Conservation (phyloP, 495 filamentous ascomycete genomes). For the Daldinia childiae region DNA sequence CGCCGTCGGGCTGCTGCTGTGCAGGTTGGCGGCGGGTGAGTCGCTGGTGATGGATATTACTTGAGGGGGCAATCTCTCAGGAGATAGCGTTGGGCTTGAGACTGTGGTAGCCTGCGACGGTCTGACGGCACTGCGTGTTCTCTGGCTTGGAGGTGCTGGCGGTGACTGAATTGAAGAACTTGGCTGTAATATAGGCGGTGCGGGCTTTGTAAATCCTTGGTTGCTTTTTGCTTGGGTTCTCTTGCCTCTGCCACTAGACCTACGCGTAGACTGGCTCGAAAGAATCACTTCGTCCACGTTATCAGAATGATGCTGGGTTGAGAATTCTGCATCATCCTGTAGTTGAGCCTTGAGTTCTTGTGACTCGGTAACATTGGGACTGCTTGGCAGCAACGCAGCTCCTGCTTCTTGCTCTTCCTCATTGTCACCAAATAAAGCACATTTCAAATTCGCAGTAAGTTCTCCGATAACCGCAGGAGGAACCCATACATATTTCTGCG, state of each 20-base stretch:
- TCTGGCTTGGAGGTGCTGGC: constrained; percentile 24
- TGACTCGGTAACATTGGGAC: constrained; percentile 46
- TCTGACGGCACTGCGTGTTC: constrained; percentile 32
- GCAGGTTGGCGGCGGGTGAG: background rate
- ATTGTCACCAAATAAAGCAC: constrained; percentile 50
- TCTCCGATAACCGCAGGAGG: constrained; percentile 58
- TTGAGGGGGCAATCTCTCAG: constrained; percentile 44
- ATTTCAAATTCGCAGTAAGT: constrained; percentile 56
- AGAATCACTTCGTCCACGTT: constrained; percentile 47
- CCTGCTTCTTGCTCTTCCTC: constrained; percentile 30
- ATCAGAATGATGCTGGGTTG: constrained; percentile 47
- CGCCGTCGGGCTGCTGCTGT: constrained; percentile 36
- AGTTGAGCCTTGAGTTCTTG: constrained; percentile 60
- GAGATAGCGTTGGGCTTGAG: constrained; percentile 47
- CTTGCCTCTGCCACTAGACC: constrained; percentile 19
- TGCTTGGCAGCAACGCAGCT: constrained; percentile 5
- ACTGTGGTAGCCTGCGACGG: constrained; percentile 60
- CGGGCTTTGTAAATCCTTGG: constrained; percentile 29
- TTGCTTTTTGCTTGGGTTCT: background rate
- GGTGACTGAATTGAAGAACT: constrained; percentile 14
- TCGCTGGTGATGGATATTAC: constrained; percentile 29
- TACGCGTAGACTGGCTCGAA: constrained; percentile 44
- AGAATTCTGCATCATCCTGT: constrained; percentile 54
- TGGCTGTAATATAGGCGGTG: constrained; percentile 16
- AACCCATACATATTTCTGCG: constrained; percentile 53